Evolutionary conservation across 2,329 filamentous ascomycete genomes (phyloP).

Genomic region (Hypomyces perniciosus): DNA sequence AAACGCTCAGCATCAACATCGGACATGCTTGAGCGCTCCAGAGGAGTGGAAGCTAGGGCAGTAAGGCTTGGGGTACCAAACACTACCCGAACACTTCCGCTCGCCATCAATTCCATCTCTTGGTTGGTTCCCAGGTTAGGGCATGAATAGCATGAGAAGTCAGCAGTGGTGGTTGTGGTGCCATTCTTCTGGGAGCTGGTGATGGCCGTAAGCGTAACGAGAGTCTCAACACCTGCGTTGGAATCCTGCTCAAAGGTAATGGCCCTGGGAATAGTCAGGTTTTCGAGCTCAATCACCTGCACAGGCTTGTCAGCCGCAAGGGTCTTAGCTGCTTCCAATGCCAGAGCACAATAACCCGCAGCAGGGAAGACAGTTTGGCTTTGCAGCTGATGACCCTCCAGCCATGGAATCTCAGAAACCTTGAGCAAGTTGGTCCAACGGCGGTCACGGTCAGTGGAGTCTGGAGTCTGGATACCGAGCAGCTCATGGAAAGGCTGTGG

Average conservation of each 20-base stretch:
- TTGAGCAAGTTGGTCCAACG: slow-evolving; percentile 3
- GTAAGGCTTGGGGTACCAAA: not conserved
- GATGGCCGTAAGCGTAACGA: slow-evolving; percentile 17
- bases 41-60: not conserved
- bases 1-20: slow-evolving; percentile 19
- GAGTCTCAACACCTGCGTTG: slow-evolving; percentile 18
- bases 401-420: not conserved
- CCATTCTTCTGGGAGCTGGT: slow-evolving; percentile 4
- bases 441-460: not conserved
- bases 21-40: slow-evolving; percentile 1
- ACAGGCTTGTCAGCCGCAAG: not conserved
- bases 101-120: slow-evolving; percentile 17
- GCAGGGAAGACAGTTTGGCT: slow-evolving; percentile 6
- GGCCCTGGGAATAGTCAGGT: slow-evolving; percentile 8
- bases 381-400: slow-evolving; percentile 5
- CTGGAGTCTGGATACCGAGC: not conserved
- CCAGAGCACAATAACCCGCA: slow-evolving; percentile 6
- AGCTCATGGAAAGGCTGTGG: not conserved
- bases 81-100: slow-evolving; percentile 1
- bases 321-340: slow-evolving; percentile 1
- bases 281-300: slow-evolving; percentile 1
- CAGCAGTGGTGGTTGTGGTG: slow-evolving; percentile 12
- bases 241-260: slow-evolving; percentile 8
- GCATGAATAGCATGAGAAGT: slow-evolving; percentile 14
- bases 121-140: slow-evolving; percentile 12